These are phyloP conservation scores for Solanum arcanum DNA, from an alignment of 257 asterid genomes.

Conservation along the genomic window DNA sequence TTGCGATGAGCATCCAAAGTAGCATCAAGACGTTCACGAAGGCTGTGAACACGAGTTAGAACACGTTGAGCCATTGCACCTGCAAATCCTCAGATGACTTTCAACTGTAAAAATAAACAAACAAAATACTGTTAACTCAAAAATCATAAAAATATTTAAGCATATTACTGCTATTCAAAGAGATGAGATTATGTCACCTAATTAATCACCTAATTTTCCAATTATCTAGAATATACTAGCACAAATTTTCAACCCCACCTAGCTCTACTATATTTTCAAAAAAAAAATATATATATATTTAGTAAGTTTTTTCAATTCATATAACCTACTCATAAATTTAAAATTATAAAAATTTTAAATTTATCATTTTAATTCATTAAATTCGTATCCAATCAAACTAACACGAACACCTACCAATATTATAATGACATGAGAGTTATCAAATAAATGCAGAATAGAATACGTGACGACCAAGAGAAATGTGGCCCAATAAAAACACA, in stretches of 20 bases:
- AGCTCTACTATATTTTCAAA: background rate
- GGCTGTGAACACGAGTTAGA: conserved; percentile 84
- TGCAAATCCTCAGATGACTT: conserved; percentile 5
- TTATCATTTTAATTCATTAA: too few species aligned
- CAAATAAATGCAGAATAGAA: background rate
- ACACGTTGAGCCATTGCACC: conserved; percentile 72
- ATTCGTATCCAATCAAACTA: too few species aligned
- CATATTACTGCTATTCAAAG: background rate
- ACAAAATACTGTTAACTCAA: conserved; percentile 13
- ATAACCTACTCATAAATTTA: too few species aligned
- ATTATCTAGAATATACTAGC: conserved; percentile 13
- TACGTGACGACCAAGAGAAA: background rate
- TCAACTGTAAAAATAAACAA: background rate
- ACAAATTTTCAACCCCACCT: conserved; percentile 14
- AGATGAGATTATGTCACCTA: conserved; percentile 6
- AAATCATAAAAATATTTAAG: background rate
- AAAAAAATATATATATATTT: too few species aligned
- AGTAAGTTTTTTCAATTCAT: too few species aligned
- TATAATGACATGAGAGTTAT: background rate
- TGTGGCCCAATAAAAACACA: background rate
- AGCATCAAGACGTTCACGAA: conserved; percentile 80
- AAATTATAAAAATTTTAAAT: too few species aligned
- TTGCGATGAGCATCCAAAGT: conserved; percentile 76
- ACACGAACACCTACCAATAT: background rate
- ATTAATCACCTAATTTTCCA: conserved; percentile 1